Conservation (phyloP, 106 monocot species). For the Triglochin maritima region DNA sequence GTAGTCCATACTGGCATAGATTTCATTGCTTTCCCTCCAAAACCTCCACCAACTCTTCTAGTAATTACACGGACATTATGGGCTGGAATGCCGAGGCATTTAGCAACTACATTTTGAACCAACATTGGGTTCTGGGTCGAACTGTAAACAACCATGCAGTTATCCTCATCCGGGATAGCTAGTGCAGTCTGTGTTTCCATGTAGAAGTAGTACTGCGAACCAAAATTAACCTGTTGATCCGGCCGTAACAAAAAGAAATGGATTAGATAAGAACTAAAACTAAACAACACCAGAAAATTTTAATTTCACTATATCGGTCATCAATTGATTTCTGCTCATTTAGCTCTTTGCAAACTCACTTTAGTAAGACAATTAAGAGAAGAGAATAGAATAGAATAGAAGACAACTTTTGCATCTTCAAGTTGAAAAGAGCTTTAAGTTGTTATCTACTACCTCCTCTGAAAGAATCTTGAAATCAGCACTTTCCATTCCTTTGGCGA, state of each 20-base stretch:
- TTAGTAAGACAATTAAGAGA: too few relatives aligned
- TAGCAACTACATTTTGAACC: constrained; percentile 41
- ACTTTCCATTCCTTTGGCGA: constrained; percentile 58
- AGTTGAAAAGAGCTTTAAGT: too few relatives aligned
- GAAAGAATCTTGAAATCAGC: constrained; percentile 71
- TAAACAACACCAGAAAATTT: too few relatives aligned
- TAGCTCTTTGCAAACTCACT: too few relatives aligned
- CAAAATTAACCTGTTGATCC: constrained; percentile 42
- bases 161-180: constrained; percentile 80
- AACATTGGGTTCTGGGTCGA: constrained; percentile 51
- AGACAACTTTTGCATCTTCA: too few relatives aligned
- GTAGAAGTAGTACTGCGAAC: constrained; percentile 78
- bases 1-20: constrained; percentile 39
- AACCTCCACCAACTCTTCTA: constrained; percentile 84
- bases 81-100: constrained; percentile 62
- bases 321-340: too few relatives aligned
- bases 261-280: too few relatives aligned
- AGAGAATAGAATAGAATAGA: too few relatives aligned
- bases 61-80: constrained; percentile 87
- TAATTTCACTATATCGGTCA: too few relatives aligned
- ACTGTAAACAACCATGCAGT: constrained; percentile 67
- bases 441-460: constrained; percentile 36
- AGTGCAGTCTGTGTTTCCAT: constrained; percentile 77
- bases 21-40: constrained; percentile 68
- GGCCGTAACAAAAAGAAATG: neutral